These are phyloP conservation scores for Ceratocystis cacaofunesta DNA, from an alignment of 2,329 filamentous ascomycete genomes.

Conservation along the genomic window DNA sequence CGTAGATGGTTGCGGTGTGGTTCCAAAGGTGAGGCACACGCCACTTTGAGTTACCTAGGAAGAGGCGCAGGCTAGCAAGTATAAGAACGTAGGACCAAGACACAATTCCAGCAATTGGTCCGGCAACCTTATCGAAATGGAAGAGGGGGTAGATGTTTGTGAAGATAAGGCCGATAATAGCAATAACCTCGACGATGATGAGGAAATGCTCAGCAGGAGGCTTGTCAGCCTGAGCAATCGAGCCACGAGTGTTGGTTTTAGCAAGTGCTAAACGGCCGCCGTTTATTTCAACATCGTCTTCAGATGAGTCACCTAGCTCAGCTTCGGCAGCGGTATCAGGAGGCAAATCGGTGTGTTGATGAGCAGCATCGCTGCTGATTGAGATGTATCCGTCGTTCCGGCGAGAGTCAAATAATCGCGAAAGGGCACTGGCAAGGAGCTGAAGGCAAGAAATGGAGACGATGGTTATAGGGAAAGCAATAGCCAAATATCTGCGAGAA, in stretches of 20 bases:
- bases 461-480: slow-evolving; percentile 60
- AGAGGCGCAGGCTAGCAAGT: slow-evolving; percentile 58
- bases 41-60: slow-evolving; percentile 48
- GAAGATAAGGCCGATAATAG: slow-evolving; percentile 55
- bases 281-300: slow-evolving; percentile 39
- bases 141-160: slow-evolving; percentile 52
- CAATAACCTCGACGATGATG: slow-evolving; percentile 58
- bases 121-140: slow-evolving; percentile 38
- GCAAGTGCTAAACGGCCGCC: slow-evolving; percentile 42
- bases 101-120: slow-evolving; percentile 33
- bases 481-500: slow-evolving; percentile 55
- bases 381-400: slow-evolving; percentile 11
- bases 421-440: slow-evolving; percentile 34
- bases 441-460: slow-evolving; percentile 55
- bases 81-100: slow-evolving; percentile 71
- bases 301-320: slow-evolving; percentile 41
- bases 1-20: slow-evolving; percentile 77
- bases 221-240: slow-evolving; percentile 56
- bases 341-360: slow-evolving; percentile 38
- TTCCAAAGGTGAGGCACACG: slow-evolving; percentile 69
- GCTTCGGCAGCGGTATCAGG: slow-evolving; percentile 28
- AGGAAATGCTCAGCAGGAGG: slow-evolving; percentile 59
- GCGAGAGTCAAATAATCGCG: neutral
- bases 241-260: slow-evolving; percentile 47
- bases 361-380: slow-evolving; percentile 20